Evolutionary conservation across 176 grass and related monocot species (phyloP).

Genomic region (Poa pratensis): DNA sequence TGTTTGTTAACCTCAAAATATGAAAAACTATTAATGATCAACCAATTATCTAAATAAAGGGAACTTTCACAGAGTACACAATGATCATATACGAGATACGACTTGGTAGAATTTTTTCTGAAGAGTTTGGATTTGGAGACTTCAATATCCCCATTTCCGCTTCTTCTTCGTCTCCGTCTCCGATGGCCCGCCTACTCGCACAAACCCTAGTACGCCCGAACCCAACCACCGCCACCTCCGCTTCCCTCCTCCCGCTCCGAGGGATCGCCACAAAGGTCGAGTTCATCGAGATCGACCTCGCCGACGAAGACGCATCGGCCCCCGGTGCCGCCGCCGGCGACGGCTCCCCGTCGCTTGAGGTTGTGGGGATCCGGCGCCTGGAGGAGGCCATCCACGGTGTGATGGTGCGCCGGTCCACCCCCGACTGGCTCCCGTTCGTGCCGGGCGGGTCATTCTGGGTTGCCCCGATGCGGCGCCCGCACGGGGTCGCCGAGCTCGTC

Average conservation of each 20-base stretch:
- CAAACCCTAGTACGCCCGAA: slow-evolving; percentile 56
- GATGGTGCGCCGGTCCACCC: slow-evolving; percentile 77
- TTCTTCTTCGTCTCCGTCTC: slow-evolving; percentile 3
- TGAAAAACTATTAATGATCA: too few relatives aligned
- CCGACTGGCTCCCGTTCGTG: slow-evolving; percentile 95
- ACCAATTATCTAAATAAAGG: too few relatives aligned
- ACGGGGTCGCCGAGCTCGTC: slow-evolving; percentile 63
- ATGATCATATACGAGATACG: too few relatives aligned
- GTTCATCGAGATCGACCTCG: slow-evolving; percentile 79
- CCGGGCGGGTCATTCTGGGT: slow-evolving; percentile 90
- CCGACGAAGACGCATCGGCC: slow-evolving; percentile 37
- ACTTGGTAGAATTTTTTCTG: too few relatives aligned
- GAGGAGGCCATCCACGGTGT: slow-evolving; percentile 86
- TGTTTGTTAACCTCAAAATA: too few relatives aligned
- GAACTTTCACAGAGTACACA: too few relatives aligned
- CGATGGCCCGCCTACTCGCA: slow-evolving; percentile 72
- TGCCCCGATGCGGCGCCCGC: slow-evolving; percentile 61
- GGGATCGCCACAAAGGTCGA: slow-evolving; percentile 66
- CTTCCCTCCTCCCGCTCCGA: slow-evolving; percentile 34
- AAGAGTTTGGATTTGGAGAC: too few relatives aligned
- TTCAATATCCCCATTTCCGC: slow-evolving; percentile 28
- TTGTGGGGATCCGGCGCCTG: slow-evolving; percentile 68
- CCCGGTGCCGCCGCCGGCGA: background rate
- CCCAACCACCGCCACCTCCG: background rate
- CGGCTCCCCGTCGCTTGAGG: slow-evolving; percentile 42